Evolutionary conservation across 2,329 filamentous ascomycete species (phyloP).

Genomic region (Cadophora malorum): DNA sequence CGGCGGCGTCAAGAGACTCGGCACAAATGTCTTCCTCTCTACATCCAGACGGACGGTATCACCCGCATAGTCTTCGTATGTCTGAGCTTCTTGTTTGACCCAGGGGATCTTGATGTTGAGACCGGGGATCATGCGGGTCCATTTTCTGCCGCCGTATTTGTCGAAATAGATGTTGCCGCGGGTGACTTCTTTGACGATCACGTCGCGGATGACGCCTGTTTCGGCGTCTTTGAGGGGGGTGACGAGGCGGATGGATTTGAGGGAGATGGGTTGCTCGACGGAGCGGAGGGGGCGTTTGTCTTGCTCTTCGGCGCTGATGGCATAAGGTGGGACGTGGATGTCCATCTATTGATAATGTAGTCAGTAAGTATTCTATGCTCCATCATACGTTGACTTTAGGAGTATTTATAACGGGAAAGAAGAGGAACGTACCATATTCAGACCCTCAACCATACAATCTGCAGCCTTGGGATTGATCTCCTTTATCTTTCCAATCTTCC

Average conservation of each 20-base stretch:
- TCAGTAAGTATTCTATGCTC: conserved; percentile 21
- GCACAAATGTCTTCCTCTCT: conserved; percentile 76
- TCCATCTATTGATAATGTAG: conserved; percentile 46
- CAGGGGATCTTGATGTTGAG: conserved; percentile 78
- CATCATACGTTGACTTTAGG: conserved; percentile 13
- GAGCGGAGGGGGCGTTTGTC: conserved; percentile 52
- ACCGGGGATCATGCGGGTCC: conserved; percentile 48
- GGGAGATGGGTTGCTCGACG: conserved; percentile 63
- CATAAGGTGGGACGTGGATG: conserved; percentile 50
- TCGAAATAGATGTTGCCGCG: conserved; percentile 54
- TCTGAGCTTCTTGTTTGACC: conserved; percentile 63
- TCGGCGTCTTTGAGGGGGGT: conserved; percentile 72
- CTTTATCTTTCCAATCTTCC: conserved; percentile 79
- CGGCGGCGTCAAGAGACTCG: conserved; percentile 77
- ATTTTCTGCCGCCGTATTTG: neutral
- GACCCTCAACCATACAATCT: conserved; percentile 64
- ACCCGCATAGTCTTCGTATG: conserved; percentile 58
- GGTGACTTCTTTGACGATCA: conserved; percentile 76
- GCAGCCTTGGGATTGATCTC: conserved; percentile 61
- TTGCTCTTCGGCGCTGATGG: conserved; percentile 48
- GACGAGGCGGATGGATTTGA: conserved; percentile 81
- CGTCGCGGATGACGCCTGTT: conserved; percentile 72
- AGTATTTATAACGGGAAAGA: conserved; percentile 41
- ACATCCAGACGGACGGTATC: conserved; percentile 82
- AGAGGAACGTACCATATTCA: conserved; percentile 70